Evolutionary conservation across 2,329 filamentous ascomycete species (phyloP).

Genomic region (Leptographium wingfieldii): DNA sequence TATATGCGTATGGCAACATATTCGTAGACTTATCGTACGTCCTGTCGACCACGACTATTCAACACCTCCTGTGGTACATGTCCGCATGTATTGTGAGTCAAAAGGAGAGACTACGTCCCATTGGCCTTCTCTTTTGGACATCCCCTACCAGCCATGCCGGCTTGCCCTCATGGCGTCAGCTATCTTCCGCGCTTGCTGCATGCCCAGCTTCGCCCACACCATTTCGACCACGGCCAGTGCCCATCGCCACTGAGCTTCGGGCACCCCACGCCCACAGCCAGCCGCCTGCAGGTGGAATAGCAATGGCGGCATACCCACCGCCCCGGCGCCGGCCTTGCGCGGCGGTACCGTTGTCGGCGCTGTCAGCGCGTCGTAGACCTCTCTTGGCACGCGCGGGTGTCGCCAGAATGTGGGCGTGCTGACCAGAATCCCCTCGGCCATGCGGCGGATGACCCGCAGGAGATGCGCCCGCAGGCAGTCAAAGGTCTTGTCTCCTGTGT

Average conservation of each 20-base stretch:
- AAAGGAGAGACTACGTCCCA: neutral
- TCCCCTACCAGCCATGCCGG: conserved; percentile 9
- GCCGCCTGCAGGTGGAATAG: conserved; percentile 36
- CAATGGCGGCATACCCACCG: conserved; percentile 33
- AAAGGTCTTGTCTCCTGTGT: neutral
- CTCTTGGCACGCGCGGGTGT: conserved; percentile 27
- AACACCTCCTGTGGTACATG: too few relatives aligned
- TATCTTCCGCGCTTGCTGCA: conserved; percentile 34
- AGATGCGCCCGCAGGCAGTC: neutral
- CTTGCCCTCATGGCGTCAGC: conserved; percentile 22
- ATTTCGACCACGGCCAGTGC: conserved; percentile 31
- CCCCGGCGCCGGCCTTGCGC: conserved; percentile 29
- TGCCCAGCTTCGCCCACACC: conserved; percentile 38
- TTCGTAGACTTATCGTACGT: neutral
- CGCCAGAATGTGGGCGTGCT: conserved; percentile 39
- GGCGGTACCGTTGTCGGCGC: conserved; percentile 12
- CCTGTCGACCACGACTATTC: too few relatives aligned
- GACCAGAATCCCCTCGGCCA: conserved; percentile 31
- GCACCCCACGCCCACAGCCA: conserved; percentile 32
- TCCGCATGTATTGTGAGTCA: too few relatives aligned
- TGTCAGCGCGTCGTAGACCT: conserved; percentile 19
- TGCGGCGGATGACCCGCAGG: conserved; percentile 21
- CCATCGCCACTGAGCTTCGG: conserved; percentile 30
- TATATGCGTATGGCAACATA: neutral
- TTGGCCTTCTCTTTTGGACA: neutral